These are phyloP conservation scores for Colletotrichum sp. DNA, from an alignment of 2,329 filamentous ascomycete species.

Conservation along the genomic window DNA sequence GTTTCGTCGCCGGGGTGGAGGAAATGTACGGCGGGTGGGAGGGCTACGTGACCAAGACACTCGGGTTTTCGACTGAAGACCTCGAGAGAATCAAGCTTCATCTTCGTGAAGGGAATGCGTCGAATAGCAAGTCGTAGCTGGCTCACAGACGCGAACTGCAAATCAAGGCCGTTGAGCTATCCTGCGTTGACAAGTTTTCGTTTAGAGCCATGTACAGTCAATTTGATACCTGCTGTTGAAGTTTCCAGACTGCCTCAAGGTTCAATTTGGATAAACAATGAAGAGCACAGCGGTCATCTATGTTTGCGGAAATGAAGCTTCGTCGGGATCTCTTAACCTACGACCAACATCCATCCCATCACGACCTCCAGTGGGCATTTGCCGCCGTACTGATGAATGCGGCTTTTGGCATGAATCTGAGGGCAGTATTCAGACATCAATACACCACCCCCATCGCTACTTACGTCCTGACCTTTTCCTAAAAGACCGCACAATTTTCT, in stretches of 20 bases:
- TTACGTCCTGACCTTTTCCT: too few species aligned
- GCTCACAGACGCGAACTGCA: not conserved
- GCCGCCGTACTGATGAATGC: not conserved
- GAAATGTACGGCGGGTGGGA: conserved; percentile 54
- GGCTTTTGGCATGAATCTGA: not conserved
- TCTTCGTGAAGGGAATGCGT: conserved; percentile 29
- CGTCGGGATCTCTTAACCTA: not conserved
- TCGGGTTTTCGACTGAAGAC: conserved; percentile 53
- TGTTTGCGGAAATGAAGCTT: not conserved
- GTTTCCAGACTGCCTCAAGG: not conserved
- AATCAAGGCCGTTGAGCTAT: not conserved
- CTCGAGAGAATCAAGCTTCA: conserved; percentile 53
- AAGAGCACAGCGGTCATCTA: not conserved
- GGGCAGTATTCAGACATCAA: not conserved
- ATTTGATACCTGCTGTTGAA: not conserved
- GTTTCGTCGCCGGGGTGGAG: conserved; percentile 48
- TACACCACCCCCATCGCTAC: not conserved
- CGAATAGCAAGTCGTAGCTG: not conserved
- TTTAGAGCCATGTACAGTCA: not conserved
- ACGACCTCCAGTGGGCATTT: not conserved
- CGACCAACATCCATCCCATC: not conserved
- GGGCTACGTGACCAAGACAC: conserved; percentile 47
- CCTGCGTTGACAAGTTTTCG: not conserved
- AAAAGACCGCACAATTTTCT: too few species aligned
- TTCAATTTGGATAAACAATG: not conserved